Evolutionary conservation across 116 monocot genomes (phyloP), one percentile per base, ranked within the genome.

Genomic region (Zostera marina): DNA sequence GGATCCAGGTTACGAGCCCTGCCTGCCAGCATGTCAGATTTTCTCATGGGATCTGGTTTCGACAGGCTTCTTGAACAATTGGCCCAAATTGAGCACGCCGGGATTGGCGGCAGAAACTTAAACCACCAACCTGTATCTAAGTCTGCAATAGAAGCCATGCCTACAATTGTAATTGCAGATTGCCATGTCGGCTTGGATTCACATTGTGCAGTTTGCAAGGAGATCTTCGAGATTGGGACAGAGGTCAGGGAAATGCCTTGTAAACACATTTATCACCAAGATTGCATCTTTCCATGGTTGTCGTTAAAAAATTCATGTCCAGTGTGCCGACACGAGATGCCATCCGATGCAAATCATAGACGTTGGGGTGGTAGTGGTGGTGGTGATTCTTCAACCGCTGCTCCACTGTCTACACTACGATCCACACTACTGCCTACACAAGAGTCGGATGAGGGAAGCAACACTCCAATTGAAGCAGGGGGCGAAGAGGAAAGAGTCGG

Each of bases 241-340:
- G 74, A 74, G 11, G 93, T 73, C 13, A 67, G 84, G 43, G 88
- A 93, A 77, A 84, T 93, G 84, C 93, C 93, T 14, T 93, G 93
- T 66, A 77, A 79, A 59, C 93, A 93, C 48, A 75, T 93, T 44
- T 93, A 88, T 74, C 93, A 93, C 40, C 61, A 77, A 57, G 93
- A 81, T 19, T 93, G 93, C 81, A 93, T 93, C 62, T 59, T 93
- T 61, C 93, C 93, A 2, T 93, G 93, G 93, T 77, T 93, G 7
- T 60, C 76, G 4, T 47, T 81, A 7, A 64, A 74, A 41, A 87
- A 88, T 25, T 93, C 93, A 0, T 93, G 93, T 53, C 93, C 93
- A 0, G 79, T 93, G 9, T 93, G 93, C 66, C 84, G 93, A 43
- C 83, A 81, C 16, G 79, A 84, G 71, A 68, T 93, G 74, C 93